phyloP scores from a whole-genome alignment of 805 yeast genomes.

The Nakazawaea holstii region DNA sequence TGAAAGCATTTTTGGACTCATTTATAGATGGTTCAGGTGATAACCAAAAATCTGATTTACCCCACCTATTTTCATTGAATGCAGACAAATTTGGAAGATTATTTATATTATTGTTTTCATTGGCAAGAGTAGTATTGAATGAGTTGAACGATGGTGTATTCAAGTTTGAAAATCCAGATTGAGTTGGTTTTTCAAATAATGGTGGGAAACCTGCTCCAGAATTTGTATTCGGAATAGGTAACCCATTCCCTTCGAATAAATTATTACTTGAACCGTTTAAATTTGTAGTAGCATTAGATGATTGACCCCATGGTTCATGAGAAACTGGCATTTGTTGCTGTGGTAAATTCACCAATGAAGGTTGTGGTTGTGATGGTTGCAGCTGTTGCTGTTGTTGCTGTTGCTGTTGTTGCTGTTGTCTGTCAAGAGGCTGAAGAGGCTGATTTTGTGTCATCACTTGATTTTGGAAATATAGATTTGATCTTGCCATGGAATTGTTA shows the following conservation, averaged over 20 bases:
- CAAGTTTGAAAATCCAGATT: background rate
- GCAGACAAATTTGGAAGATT: background rate
- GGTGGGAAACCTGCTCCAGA: background rate
- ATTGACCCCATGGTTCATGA: background rate
- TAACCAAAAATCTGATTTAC: constrained; percentile 1
- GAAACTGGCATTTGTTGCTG: background rate
- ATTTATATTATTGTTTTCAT: background rate
- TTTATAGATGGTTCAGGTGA: background rate
- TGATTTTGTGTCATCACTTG: background rate
- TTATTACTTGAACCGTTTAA: background rate
- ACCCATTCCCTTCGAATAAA: background rate
- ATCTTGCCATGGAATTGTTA: constrained; percentile 3
- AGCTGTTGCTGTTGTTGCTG: constrained; percentile 7
- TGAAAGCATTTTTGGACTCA: background rate
- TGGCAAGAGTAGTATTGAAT: background rate
- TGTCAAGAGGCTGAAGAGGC: background rate
- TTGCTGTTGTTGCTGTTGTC: constrained; percentile 6
- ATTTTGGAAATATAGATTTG: constrained; percentile 6
- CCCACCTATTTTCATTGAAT: background rate
- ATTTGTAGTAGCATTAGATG: background rate
- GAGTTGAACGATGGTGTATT: background rate
- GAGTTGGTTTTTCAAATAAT: background rate
- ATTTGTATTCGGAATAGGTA: background rate
- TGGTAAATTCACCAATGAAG: background rate
- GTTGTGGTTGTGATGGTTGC: constrained; percentile 5